Conservation (phyloP, 108 stramenopile species). For the Skeletonema grethae region DNA sequence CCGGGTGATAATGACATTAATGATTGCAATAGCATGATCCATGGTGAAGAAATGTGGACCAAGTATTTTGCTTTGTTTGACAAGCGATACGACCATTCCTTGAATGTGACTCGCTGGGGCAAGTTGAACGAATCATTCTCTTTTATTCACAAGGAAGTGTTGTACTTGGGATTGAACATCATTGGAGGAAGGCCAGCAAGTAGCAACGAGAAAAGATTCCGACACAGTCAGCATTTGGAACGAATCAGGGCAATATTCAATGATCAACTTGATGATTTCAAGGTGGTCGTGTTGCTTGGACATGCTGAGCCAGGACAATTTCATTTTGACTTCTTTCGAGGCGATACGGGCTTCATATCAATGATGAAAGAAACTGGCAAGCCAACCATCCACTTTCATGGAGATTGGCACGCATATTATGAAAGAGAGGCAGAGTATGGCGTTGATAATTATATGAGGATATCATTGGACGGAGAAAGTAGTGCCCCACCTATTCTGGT, state of each 20-base stretch:
- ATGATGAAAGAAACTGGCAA: constrained; percentile 29
- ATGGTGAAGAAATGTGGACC: constrained; percentile 54
- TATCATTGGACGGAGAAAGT: constrained; percentile 39
- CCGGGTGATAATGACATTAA: constrained; percentile 82
- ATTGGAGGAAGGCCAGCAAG: constrained; percentile 49
- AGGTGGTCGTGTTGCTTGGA: constrained; percentile 26
- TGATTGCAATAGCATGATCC: constrained; percentile 56
- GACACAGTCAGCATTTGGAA: constrained; percentile 39
- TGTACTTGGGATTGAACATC: constrained; percentile 72
- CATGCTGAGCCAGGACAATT: constrained; percentile 25
- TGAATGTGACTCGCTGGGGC: constrained; percentile 43
- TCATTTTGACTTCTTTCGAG: constrained; percentile 45
- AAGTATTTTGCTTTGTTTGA: constrained; percentile 57
- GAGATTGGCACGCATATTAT: constrained; percentile 44
- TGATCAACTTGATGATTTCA: constrained; percentile 7
- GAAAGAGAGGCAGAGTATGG: constrained; percentile 35
- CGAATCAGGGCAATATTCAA: constrained; percentile 18
- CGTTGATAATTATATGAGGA: constrained; percentile 40
- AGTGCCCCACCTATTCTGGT: constrained; percentile 28
- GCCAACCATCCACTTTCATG: constrained; percentile 71
- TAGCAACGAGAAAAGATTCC: constrained; percentile 45
- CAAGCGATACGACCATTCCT: constrained; percentile 32
- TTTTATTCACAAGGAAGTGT: constrained; percentile 56
- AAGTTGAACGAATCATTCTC: constrained; percentile 58
- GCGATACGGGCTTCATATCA: constrained; percentile 21